A percentile compares a stretch with the other conserved stretches of the same genome.
These are phyloP conservation scores for Vaccinium corymbosum DNA, from an alignment of 148 eudicot genomes.

Conservation along the genomic window DNA sequence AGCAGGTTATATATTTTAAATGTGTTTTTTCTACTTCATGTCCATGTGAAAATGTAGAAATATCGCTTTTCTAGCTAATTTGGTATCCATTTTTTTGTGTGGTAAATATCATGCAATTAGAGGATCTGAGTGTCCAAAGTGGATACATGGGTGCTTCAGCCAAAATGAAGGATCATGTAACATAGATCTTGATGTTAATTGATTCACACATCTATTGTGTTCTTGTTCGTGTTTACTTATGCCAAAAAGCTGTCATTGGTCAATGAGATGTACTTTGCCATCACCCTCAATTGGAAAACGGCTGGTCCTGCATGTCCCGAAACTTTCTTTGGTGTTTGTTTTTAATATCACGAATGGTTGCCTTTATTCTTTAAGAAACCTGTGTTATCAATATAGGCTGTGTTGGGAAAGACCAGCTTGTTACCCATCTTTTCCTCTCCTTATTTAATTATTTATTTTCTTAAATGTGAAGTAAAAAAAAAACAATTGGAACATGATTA, in stretches of 20 bases:
- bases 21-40: no score
- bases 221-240: constrained; percentile 65
- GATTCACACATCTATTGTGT: neutral
- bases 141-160: no score
- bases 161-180: no score
- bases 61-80: no score
- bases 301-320: constrained; percentile 84
- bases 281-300: constrained; percentile 79
- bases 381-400: neutral
- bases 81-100: no score
- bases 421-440: neutral
- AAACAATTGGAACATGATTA: neutral
- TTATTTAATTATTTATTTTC: neutral
- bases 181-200: neutral
- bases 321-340: constrained; percentile 10
- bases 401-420: constrained; percentile 8
- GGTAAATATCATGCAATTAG: no score
- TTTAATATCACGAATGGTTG: neutral
- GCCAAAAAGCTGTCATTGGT: constrained; percentile 75
- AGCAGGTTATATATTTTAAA: no score
- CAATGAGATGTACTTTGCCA: constrained; percentile 97
- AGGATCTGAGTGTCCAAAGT: no score
- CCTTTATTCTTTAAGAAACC: neutral
- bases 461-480: neutral
- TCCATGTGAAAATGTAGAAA: no score